Base-by-base conservation (phyloP, 176 grass and related monocot genomes). In the Ampelocalamus luodianensis region DNA sequence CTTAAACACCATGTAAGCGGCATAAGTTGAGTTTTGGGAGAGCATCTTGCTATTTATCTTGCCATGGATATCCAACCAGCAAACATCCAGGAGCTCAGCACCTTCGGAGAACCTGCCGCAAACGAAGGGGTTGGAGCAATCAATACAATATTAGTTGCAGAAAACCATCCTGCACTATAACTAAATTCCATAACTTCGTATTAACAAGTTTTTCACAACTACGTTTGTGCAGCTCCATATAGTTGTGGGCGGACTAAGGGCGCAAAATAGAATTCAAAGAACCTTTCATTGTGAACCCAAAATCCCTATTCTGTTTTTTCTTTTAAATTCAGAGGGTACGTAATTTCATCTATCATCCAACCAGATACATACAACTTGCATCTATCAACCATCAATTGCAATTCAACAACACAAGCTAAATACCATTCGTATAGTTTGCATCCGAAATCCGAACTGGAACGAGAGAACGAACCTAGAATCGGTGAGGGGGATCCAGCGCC, bases 51-150 rank as follows among this genome's bases (percentile, higher is more conserved):
- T 90, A 34, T 34, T 1, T 34, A 34, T 34, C 32, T 34, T 1
- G 87, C 29, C 0, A 92, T 90, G 32, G 32, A 95, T 72, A 58
- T 90, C 93, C 49, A 92, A 34, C 93, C 93, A 95, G 77, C 88
- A 95, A 18, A 95, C 93, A 10, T 12, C 1, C 4, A 15, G 1
- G 11, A 95, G 93, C 64, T 85, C 15, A 5, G 86, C 88, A 50
- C 64, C 83, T 58, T 91, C 78, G 0, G 45, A 22, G 53, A 93
- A 84, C 44, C 88, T 93, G 65, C 32, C 2, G 32, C 32, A 34
- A 34, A 34, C 32, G 32, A 34, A 2, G 32, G 32, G 32, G 32
- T 34, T 34, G 32, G 32, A 34, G 32, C 32, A 34, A 34, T 34
- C 32, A 34, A 34, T 34, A 34, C 32, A 34, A 3, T n/a, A 34